phyloP scores from a whole-genome alignment of 495 filamentous ascomycete species.

The Chaetomidium leptoderma region DNA sequence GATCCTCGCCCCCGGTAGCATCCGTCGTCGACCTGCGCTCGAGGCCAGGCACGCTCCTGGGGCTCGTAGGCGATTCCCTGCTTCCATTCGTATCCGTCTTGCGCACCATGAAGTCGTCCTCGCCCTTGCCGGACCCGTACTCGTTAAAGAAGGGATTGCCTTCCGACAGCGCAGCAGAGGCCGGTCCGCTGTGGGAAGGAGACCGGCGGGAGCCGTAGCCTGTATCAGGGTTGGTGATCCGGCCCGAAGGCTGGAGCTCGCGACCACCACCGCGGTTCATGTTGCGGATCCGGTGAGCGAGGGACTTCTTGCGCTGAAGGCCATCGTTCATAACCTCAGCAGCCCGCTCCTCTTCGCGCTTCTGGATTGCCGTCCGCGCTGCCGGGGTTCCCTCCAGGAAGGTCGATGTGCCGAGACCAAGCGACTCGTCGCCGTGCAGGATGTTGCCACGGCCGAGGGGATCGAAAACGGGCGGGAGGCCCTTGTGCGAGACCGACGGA shows the following conservation, averaged over 20 bases:
- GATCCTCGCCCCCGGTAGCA: conserved; percentile 38
- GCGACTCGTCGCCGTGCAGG: conserved; percentile 75
- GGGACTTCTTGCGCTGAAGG: conserved; percentile 83
- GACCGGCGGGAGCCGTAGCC: conserved; percentile 35
- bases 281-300: conserved; percentile 78
- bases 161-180: conserved; percentile 68
- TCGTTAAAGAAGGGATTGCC: conserved; percentile 87
- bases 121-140: conserved; percentile 47
- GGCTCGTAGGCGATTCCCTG: conserved; percentile 57
- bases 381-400: conserved; percentile 95
- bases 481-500: conserved; percentile 17
- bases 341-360: conserved; percentile 63
- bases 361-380: conserved; percentile 74
- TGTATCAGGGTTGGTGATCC: conserved; percentile 50
- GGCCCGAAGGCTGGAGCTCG: conserved; percentile 49
- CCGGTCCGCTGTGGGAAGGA: conserved; percentile 52
- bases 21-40: conserved; percentile 72
- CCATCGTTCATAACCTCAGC: conserved; percentile 54
- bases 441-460: conserved; percentile 55
- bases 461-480: conserved; percentile 48
- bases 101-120: conserved; percentile 42
- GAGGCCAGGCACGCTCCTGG: conserved; percentile 50
- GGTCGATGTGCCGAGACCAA: conserved; percentile 89
- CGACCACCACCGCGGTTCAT: conserved; percentile 55
- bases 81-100: conserved; percentile 40